These are phyloP conservation scores for Takashimella koratensis DNA, from an alignment of 1,284 basidiomycete genomes.

Conservation along the genomic window DNA sequence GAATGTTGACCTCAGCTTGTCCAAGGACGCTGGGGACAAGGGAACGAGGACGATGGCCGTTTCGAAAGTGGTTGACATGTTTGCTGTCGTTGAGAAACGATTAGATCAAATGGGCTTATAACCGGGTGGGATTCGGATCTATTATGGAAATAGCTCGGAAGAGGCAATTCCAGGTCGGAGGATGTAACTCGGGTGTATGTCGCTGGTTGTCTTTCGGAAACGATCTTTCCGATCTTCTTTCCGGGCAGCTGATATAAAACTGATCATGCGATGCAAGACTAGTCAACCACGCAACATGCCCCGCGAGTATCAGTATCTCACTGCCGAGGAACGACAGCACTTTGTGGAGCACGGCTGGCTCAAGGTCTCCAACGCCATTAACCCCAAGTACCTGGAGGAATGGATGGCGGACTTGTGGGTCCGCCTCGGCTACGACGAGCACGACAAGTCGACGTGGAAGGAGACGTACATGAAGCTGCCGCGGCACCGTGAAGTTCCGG, in stretches of 20 bases:
- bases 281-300: constrained; percentile 1
- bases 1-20: constrained; percentile 25
- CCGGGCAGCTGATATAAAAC: too few relatives aligned
- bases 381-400: constrained; percentile 18
- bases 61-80: constrained; percentile 1
- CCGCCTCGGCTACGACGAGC: constrained; percentile 31
- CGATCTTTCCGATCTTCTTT: constrained; percentile 21
- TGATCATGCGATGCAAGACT: too few relatives aligned
- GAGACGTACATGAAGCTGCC: constrained; percentile 34
- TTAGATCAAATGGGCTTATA: too few relatives aligned
- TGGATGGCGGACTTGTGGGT: constrained; percentile 35
- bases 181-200: too few relatives aligned
- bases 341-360: constrained; percentile 40
- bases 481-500: constrained; percentile 25
- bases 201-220: too few relatives aligned
- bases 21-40: constrained; percentile 22
- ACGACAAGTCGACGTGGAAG: constrained; percentile 40
- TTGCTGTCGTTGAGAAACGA: too few relatives aligned
- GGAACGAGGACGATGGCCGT: constrained; percentile 10
- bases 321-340: constrained; percentile 20
- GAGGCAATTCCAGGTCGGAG: too few relatives aligned
- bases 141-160: too few relatives aligned
- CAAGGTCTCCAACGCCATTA: constrained; percentile 27
- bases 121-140: too few relatives aligned
- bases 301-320: constrained; percentile 18